Evolutionary conservation across 2,329 filamentous ascomycete genomes (phyloP), one percentile per base, ranked within the genome.

Genomic region (Pseudogymnoascus sp.): DNA sequence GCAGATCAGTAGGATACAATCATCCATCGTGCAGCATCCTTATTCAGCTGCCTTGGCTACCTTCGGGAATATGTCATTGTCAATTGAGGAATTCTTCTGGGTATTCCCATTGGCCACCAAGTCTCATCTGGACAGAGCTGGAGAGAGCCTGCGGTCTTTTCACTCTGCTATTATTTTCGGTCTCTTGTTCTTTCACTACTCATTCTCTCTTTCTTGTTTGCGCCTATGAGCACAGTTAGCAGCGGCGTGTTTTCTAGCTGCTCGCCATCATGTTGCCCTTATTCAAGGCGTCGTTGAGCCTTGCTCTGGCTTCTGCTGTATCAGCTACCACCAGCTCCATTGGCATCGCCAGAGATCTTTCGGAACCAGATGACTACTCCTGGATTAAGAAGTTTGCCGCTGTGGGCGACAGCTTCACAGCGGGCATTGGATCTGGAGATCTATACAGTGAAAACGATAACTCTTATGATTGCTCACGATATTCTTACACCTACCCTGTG

Each of bases 391-490:
- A 67, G 5, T 74, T 70, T 67, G 74, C 73, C 1, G 73, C 73
- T 44, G 67, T 76, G 12, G 74, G 74, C 8, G 74, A 76, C 64
- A 75, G 74, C 62, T 76, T 67, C 61, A 75, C 73, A 4, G 74
- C 74, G 1, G 74, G 74, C 35, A 75, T 76, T 51, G 74, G 71
- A 0, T 65, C 73, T 6, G 71, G 72, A 3, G 63, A 44, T 17
- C 33, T 61, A 4, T 64, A 66, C 25, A 61, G 63, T n/a, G 17
- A 35, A 9, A 35, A 59, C 41, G 61, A 39, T 8, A 33, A 59
- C 31, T 42, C 33, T 15, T 25, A n/a, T 13, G 39, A 36, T 10
- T 74, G 73, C 63, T 70, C 72, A 4, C 68, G 72, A 15, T 74
- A 74, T 61, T 65, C 68, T 55, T 33, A 62, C 1, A 62, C 72